Conservation (phyloP, 192 early-diverging fungal genomes). For the Diversispora epigaea region DNA sequence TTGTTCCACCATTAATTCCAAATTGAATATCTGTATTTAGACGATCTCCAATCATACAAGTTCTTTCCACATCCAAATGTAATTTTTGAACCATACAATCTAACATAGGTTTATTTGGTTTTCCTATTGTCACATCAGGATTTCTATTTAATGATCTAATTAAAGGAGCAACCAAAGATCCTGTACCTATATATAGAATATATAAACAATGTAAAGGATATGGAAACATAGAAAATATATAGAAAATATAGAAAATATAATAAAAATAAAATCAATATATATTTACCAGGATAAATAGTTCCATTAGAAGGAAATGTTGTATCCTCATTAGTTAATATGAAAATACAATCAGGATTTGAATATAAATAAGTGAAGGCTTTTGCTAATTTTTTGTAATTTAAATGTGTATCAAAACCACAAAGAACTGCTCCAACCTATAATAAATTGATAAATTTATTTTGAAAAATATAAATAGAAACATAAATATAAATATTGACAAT, state of each 20-base stretch:
- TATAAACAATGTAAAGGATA: not conserved
- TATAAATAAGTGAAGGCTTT: slow-evolving; percentile 86
- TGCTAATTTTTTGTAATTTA: slow-evolving; percentile 92
- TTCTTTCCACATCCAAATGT: slow-evolving; percentile 72
- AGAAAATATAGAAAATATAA: not conserved
- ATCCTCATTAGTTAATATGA: slow-evolving; percentile 93
- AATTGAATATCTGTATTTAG: slow-evolving; percentile 96
- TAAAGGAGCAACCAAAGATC: slow-evolving; percentile 76
- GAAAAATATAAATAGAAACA: not conserved
- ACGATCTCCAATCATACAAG: slow-evolving; percentile 97
- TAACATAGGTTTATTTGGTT: slow-evolving; percentile 92
- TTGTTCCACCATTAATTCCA: slow-evolving; percentile 80
- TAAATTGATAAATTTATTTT: slow-evolving; percentile 4
- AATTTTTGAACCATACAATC: slow-evolving; percentile 87
- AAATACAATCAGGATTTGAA: slow-evolving; percentile 62
- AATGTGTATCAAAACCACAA: slow-evolving; percentile 86
- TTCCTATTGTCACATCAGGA: slow-evolving; percentile 86
- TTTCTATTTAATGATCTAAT: slow-evolving; percentile 70
- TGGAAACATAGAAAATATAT: too few relatives aligned
- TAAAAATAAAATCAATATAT: not conserved
- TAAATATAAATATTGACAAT: not conserved
- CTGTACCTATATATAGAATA: slow-evolving; percentile 55
- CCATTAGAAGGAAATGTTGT: slow-evolving; percentile 82
- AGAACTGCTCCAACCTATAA: slow-evolving; percentile 82
- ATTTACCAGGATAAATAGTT: slow-evolving; percentile 59